phyloP scores from a whole-genome alignment of 177 flowering plant species.

The Vitis hybrid region DNA sequence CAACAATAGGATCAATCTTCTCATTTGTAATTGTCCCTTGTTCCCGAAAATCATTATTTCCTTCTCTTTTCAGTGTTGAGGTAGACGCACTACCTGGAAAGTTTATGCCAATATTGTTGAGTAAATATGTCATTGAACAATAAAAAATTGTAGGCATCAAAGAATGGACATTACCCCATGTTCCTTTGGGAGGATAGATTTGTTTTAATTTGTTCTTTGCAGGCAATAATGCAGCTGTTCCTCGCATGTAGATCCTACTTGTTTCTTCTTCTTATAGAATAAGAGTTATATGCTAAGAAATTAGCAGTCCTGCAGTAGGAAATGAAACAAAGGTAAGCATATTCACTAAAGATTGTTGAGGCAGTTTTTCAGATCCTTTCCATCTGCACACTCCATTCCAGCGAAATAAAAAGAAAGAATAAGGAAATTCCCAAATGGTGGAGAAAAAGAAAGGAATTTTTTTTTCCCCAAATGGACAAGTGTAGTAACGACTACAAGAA shows the following conservation, averaged over 20 bases:
- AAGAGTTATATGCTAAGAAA: not conserved
- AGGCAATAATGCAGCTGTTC: slow-evolving; percentile 22
- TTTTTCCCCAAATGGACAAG: no score
- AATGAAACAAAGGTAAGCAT: no score
- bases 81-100: slow-evolving; percentile 27
- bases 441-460: no score
- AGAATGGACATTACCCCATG: slow-evolving; percentile 24
- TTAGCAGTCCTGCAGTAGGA: no score
- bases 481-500: no score
- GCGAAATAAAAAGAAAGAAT: no score
- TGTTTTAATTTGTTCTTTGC: slow-evolving; percentile 30
- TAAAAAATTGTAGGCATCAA: not conserved
- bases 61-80: slow-evolving; percentile 39
- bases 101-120: not conserved
- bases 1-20: slow-evolving; percentile 49
- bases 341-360: no score
- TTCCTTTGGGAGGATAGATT: slow-evolving; percentile 20
- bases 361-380: no score
- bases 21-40: slow-evolving; percentile 20
- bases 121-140: not conserved
- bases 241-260: slow-evolving; percentile 29
- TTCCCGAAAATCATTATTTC: slow-evolving; percentile 23
- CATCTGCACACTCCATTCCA: no score
- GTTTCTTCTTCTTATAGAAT: not conserved
- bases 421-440: no score